Conservation (phyloP, 192 early-diverging fungal genomes). For the Gamsiella multidivaricata region DNA sequence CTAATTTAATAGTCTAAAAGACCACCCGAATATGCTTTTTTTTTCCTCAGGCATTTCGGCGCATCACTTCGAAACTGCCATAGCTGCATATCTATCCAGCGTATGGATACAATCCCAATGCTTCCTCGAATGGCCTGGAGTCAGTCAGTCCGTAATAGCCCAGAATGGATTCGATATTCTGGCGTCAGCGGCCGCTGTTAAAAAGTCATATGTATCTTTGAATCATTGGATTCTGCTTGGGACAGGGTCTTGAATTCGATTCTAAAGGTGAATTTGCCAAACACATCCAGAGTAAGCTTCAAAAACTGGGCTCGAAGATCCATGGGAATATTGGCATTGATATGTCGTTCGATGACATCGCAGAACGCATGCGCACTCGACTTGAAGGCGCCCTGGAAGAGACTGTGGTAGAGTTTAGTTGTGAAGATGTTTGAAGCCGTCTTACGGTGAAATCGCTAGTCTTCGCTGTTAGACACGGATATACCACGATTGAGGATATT, state of each 20-base stretch:
- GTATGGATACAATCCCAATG: neutral
- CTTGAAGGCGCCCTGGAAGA: constrained; percentile 18
- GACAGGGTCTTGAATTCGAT: constrained; percentile 26
- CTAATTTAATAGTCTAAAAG: constrained; percentile 57
- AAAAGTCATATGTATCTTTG: constrained; percentile 63
- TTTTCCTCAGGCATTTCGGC: constrained; percentile 7
- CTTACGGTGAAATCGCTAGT: constrained; percentile 64
- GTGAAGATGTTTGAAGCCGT: constrained; percentile 40
- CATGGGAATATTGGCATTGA: constrained; percentile 13
- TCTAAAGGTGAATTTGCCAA: constrained; percentile 45
- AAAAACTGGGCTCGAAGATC: constrained; percentile 56
- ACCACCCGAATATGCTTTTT: constrained; percentile 14
- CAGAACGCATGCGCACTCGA: constrained; percentile 7
- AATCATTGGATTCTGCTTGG: constrained; percentile 37
- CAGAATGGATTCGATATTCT: constrained; percentile 35
- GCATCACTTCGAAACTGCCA: constrained; percentile 25
- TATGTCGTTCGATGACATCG: neutral
- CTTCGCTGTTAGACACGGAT: constrained; percentile 62
- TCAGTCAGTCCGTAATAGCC: constrained; percentile 36
- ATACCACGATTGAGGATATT: constrained; percentile 64
- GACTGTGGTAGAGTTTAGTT: constrained; percentile 19
- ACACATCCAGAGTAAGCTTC: constrained; percentile 53
- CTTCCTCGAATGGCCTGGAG: constrained; percentile 8
- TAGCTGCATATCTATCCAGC: constrained; percentile 27
- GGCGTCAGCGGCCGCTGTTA: constrained; percentile 29